A percentile compares a stretch with the other conserved stretches of the same genome.
Evolutionary conservation across 2,329 filamentous ascomycete species (phyloP).

Genomic region (Neopestalotiopsis clavispora): DNA sequence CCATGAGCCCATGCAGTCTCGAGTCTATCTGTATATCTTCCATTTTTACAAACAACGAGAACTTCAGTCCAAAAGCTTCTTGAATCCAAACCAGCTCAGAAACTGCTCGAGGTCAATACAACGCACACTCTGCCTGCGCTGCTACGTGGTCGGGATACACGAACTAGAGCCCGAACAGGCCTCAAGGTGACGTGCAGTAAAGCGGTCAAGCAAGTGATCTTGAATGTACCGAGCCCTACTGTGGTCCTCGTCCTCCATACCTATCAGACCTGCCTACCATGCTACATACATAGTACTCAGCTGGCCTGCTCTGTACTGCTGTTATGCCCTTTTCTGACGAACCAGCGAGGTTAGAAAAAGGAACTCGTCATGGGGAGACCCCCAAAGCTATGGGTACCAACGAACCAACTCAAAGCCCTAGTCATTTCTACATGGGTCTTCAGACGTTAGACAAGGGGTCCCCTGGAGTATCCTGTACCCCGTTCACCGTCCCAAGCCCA

Average conservation of each 20-base stretch:
- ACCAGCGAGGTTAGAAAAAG: slow-evolving; percentile 29
- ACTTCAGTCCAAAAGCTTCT: background rate
- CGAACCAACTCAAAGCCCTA: slow-evolving; percentile 33
- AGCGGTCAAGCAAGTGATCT: slow-evolving; percentile 11
- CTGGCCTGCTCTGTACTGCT: background rate
- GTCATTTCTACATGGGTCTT: slow-evolving; percentile 32
- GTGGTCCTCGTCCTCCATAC: background rate
- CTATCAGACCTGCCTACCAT: background rate
- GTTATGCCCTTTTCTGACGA: slow-evolving; percentile 21
- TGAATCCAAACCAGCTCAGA: background rate
- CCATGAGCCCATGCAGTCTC: background rate
- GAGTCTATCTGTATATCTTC: background rate
- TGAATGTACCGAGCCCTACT: slow-evolving; percentile 1
- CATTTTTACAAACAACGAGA: background rate
- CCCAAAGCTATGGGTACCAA: slow-evolving; percentile 32
- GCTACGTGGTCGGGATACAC: background rate
- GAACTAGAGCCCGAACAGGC: background rate
- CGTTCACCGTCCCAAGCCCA: slow-evolving; percentile 32
- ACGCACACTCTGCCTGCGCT: background rate
- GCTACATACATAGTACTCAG: no score
- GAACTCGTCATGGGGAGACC: slow-evolving; percentile 28
- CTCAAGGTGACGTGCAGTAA: slow-evolving; percentile 18
- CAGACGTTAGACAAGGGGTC: slow-evolving; percentile 31
- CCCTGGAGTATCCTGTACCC: slow-evolving; percentile 36
- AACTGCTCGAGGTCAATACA: background rate